Percentiles rank a stretch among this genome's conserved stretches.
These are phyloP conservation scores for Salpingoeca rosetta DNA, from an alignment of 78 protist genomes.

Conservation along the genomic window DNA sequence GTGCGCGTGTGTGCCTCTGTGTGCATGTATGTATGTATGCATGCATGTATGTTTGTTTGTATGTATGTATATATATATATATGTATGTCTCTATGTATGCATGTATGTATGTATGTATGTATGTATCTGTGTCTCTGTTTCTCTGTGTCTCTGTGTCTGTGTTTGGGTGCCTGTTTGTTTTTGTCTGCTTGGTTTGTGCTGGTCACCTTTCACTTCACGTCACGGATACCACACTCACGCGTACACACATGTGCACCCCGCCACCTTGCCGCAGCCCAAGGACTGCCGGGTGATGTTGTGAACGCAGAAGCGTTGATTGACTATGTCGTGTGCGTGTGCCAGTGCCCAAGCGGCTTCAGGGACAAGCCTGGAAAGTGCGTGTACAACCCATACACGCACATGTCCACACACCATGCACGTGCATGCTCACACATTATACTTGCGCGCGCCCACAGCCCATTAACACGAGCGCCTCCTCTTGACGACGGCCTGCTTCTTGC, in stretches of 20 bases:
- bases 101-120: neutral
- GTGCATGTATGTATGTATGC: neutral
- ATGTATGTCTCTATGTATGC: neutral
- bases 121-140: neutral
- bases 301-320: conserved; percentile 52
- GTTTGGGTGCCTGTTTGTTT: neutral
- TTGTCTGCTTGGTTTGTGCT: neutral
- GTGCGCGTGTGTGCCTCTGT: neutral
- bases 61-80: neutral
- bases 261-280: neutral
- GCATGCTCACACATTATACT: neutral
- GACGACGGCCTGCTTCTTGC: neutral
- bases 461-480: neutral
- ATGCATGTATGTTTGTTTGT: neutral
- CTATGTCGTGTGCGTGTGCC: conserved; percentile 33
- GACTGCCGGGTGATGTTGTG: conserved; percentile 1
- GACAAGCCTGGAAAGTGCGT: conserved; percentile 73
- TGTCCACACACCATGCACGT: neutral
- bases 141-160: neutral
- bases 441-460: neutral
- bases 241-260: neutral
- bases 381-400: neutral
- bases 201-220: neutral
- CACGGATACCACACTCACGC: neutral
- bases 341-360: conserved; percentile 53